phyloP scores from a whole-genome alignment of 768 basidiomycete species.

The Hygrocybe coccinea region DNA sequence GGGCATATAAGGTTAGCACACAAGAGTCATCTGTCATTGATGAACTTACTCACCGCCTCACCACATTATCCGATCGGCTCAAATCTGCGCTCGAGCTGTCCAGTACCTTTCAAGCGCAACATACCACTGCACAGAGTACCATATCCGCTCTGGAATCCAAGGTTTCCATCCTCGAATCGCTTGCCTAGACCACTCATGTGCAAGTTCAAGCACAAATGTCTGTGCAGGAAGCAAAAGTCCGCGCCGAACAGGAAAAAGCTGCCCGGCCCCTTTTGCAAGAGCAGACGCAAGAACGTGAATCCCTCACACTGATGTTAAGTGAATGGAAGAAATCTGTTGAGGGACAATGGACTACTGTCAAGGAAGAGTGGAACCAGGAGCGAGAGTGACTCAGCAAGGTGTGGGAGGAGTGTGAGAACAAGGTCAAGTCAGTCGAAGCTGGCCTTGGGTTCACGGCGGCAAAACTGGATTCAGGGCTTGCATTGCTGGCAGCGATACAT shows the following conservation, averaged over 20 bases:
- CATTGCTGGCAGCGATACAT: constrained; percentile 23
- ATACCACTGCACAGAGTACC: constrained; percentile 66
- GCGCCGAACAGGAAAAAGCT: constrained; percentile 21
- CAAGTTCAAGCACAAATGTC: constrained; percentile 5
- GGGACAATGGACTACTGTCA: constrained; percentile 65
- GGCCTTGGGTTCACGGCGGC: constrained; percentile 39
- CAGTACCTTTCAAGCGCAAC: constrained; percentile 68
- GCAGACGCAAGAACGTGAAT: constrained; percentile 37
- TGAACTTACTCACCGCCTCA: constrained; percentile 60
- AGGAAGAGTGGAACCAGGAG: constrained; percentile 80
- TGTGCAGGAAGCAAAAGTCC: constrained; percentile 3
- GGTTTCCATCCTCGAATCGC: constrained; percentile 58
- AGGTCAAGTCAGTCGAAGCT: constrained; percentile 48
- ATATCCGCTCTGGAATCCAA: constrained; percentile 67
- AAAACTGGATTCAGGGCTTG: constrained; percentile 3
- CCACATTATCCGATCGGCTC: constrained; percentile 62
- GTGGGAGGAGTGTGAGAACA: constrained; percentile 76
- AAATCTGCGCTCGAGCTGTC: constrained; percentile 72
- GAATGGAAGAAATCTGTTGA: constrained; percentile 80
- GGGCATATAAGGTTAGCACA: too few species aligned
- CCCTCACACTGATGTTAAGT: constrained; percentile 50
- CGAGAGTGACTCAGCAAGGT: constrained; percentile 68
- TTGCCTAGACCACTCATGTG: constrained; percentile 34
- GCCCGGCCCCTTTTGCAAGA: constrained; percentile 24
- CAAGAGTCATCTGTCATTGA: constrained; percentile 34